phyloP scores from a whole-genome alignment of 768 basidiomycete species.

The Sarcodon sp. region DNA sequence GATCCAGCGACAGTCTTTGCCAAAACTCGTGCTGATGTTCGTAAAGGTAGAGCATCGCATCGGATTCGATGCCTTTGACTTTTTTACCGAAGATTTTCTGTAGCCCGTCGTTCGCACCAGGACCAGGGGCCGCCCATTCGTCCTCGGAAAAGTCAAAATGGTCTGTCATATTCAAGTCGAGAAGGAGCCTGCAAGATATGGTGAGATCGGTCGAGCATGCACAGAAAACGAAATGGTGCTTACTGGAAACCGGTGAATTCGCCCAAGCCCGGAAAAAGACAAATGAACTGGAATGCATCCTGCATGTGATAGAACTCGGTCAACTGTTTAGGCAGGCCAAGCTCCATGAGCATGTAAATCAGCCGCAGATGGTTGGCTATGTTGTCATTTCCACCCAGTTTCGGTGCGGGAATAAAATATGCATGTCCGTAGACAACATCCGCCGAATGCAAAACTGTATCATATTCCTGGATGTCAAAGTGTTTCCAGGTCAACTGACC shows the following conservation, averaged over 20 bases:
- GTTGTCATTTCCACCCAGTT: constrained; percentile 30
- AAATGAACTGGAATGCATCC: constrained; percentile 44
- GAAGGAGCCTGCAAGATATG: constrained; percentile 14
- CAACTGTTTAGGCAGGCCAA: constrained; percentile 36
- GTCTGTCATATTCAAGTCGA: constrained; percentile 24
- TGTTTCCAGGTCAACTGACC: constrained; percentile 48
- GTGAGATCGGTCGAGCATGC: background rate
- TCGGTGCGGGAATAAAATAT: constrained; percentile 61
- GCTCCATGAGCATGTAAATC: constrained; percentile 32
- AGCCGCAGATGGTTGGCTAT: constrained; percentile 54
- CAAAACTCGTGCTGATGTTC: constrained; percentile 29
- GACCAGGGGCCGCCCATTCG: constrained; percentile 61
- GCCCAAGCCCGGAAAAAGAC: constrained; percentile 62
- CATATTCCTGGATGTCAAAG: constrained; percentile 42
- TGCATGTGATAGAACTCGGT: constrained; percentile 37
- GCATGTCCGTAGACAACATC: constrained; percentile 51
- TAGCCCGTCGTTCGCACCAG: constrained; percentile 57
- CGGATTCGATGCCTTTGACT: constrained; percentile 31
- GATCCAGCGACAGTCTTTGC: background rate
- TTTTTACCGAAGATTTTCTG: constrained; percentile 46
- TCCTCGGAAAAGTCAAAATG: constrained; percentile 45
- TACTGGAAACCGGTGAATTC: constrained; percentile 64
- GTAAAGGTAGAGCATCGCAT: constrained; percentile 53
- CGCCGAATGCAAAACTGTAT: constrained; percentile 35
- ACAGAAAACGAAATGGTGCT: constrained; percentile 18